A percentile compares a stretch with the other conserved stretches of the same genome.
These are phyloP conservation scores for Cyberlindnera japonica DNA, from an alignment of 805 yeast genomes.

Conservation along the genomic window DNA sequence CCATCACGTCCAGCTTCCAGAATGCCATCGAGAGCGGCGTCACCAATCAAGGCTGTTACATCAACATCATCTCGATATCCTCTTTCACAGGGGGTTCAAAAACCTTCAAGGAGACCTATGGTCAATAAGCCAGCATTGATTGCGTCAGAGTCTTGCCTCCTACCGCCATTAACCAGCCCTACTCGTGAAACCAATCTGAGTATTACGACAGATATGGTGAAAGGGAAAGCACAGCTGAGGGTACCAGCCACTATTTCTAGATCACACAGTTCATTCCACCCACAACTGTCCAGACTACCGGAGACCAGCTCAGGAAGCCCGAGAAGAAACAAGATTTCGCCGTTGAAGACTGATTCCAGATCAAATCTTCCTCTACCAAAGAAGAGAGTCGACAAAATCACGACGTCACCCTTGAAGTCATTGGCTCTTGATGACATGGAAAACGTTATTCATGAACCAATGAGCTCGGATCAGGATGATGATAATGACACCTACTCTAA, in stretches of 20 bases:
- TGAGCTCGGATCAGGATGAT: constrained; percentile 18
- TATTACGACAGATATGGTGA: constrained; percentile 11
- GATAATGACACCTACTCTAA: constrained; percentile 22
- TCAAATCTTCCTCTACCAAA: constrained; percentile 13
- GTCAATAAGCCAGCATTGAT: constrained; percentile 13
- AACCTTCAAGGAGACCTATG: constrained; percentile 20
- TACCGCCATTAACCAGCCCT: constrained; percentile 17
- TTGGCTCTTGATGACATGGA: constrained; percentile 11
- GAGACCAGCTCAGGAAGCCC: constrained; percentile 16
- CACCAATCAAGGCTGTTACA: constrained; percentile 17
- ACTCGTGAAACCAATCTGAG: constrained; percentile 9
- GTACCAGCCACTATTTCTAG: constrained; percentile 17
- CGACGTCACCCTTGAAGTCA: constrained; percentile 28
- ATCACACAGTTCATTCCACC: constrained; percentile 24
- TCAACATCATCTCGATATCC: constrained; percentile 11
- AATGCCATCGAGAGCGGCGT: constrained; percentile 9
- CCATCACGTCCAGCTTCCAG: constrained; percentile 18
- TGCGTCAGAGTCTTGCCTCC: constrained; percentile 14
- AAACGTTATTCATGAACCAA: constrained; percentile 6
- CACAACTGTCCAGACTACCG: constrained; percentile 19
- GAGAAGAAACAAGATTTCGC: constrained; percentile 14
- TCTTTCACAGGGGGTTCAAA: constrained; percentile 19
- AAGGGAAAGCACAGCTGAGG: constrained; percentile 10
- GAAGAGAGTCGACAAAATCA: constrained; percentile 13
- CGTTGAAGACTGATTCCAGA: constrained; percentile 15